Conservation (phyloP, 2,329 filamentous ascomycete species). For the Nemania sp. region DNA sequence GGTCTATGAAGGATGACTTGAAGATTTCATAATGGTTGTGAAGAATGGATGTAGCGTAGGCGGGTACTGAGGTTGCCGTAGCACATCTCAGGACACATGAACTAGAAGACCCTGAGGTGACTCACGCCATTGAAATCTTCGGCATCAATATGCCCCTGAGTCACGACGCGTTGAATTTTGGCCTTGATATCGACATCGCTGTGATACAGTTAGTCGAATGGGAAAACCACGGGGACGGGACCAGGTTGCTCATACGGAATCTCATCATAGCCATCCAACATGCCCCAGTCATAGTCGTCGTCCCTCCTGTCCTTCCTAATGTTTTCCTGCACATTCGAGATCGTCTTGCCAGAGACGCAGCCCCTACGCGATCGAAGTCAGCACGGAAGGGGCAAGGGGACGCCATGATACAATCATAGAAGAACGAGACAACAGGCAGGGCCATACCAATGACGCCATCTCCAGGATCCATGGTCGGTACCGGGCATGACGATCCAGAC, state of each 20-base stretch:
- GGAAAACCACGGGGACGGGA: background rate
- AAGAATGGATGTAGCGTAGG: background rate
- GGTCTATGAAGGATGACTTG: conserved; percentile 15
- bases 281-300: conserved; percentile 61
- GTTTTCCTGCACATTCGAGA: conserved; percentile 66
- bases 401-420: background rate
- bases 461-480: conserved; percentile 65
- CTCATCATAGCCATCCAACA: conserved; percentile 82
- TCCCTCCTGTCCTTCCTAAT: conserved; percentile 49
- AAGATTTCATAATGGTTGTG: background rate
- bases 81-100: background rate
- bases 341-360: conserved; percentile 78
- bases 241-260: conserved; percentile 50
- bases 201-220: conserved; percentile 18
- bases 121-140: conserved; percentile 89
- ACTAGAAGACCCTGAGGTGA: conserved; percentile 22
- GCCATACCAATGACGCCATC: conserved; percentile 85
- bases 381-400: background rate
- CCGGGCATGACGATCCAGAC: conserved; percentile 65
- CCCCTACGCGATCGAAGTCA: conserved; percentile 62
- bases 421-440: background rate
- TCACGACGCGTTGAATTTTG: conserved; percentile 74
- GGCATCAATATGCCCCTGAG: conserved; percentile 78
- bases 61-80: background rate
- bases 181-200: conserved; percentile 65